phyloP scores from a whole-genome alignment of 176 grass and related monocot genomes.

The Saccharum officinarum region DNA sequence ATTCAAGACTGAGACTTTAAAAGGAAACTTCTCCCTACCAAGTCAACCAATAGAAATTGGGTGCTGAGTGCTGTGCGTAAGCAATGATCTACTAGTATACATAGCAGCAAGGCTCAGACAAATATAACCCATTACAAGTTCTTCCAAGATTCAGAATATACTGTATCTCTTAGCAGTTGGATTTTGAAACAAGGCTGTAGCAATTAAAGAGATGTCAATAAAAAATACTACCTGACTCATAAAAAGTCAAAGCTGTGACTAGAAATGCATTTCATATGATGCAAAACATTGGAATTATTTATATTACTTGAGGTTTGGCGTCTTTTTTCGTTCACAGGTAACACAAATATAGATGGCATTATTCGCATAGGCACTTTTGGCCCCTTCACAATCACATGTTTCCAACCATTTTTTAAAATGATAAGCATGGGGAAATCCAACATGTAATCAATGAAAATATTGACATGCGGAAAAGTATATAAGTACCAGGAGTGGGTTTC shows the following conservation, averaged over 20 bases:
- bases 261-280: neutral
- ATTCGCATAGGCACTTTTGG: neutral
- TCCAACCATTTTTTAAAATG: neutral
- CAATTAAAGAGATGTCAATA: neutral
- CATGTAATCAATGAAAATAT: neutral
- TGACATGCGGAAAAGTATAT: neutral
- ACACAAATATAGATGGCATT: neutral
- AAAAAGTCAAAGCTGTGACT: neutral
- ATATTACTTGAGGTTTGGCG: neutral
- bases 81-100: neutral
- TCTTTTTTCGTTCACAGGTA: neutral
- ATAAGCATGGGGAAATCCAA: neutral
- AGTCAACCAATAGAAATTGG: neutral
- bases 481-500: conserved; percentile 79
- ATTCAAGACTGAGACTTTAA: neutral
- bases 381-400: neutral
- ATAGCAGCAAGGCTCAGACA: too few relatives aligned
- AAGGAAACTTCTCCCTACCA: neutral
- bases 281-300: neutral
- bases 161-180: neutral
- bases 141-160: too few relatives aligned
- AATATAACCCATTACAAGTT: too few relatives aligned
- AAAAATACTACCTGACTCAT: neutral
- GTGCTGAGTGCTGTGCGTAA: neutral
- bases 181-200: neutral